A percentile compares a stretch with the other conserved stretches of the same genome.
Conservation (phyloP, 2,329 filamentous ascomycete species). For the Cladosporium sp. region DNA sequence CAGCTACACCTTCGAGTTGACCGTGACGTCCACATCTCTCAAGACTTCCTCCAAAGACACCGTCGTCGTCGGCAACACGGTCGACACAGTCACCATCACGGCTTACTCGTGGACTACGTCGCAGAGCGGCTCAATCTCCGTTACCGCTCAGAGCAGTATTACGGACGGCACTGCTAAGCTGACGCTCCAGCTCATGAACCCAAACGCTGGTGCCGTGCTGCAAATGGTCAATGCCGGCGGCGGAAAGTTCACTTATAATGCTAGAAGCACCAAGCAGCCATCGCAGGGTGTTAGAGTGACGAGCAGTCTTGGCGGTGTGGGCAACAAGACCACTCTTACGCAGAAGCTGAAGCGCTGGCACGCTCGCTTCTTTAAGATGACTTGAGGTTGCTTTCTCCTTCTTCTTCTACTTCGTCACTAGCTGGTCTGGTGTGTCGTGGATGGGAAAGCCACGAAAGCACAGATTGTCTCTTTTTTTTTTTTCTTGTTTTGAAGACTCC, state of each 20-base stretch:
- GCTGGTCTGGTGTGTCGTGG: constrained; percentile 1
- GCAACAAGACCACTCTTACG: constrained; percentile 2
- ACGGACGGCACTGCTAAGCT: constrained; percentile 28
- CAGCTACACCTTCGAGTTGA: constrained; percentile 9
- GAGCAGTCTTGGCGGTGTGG: constrained; percentile 15
- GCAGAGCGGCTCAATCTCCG: constrained; percentile 31
- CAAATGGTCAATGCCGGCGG: constrained; percentile 19
- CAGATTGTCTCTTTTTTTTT: neutral
- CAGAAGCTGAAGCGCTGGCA: constrained; percentile 12
- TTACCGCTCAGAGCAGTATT: constrained; percentile 34
- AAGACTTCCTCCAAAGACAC: constrained; percentile 27
- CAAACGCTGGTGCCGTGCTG: constrained; percentile 23
- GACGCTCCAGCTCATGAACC: constrained; percentile 16
- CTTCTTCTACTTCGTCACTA: neutral
- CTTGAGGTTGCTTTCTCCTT: neutral
- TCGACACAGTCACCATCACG: constrained; percentile 32
- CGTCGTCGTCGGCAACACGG: constrained; percentile 27
- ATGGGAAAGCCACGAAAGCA: neutral
- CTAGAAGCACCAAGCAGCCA: constrained; percentile 27
- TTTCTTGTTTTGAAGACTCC: neutral
- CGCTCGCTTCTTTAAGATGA: neutral
- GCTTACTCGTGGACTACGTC: constrained; percentile 30
- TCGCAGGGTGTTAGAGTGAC: constrained; percentile 18
- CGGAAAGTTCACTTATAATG: constrained; percentile 30
- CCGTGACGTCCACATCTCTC: constrained; percentile 14